Base-by-base conservation (phyloP, 305 asterid genomes). In the Fraxinus platypoda region DNA sequence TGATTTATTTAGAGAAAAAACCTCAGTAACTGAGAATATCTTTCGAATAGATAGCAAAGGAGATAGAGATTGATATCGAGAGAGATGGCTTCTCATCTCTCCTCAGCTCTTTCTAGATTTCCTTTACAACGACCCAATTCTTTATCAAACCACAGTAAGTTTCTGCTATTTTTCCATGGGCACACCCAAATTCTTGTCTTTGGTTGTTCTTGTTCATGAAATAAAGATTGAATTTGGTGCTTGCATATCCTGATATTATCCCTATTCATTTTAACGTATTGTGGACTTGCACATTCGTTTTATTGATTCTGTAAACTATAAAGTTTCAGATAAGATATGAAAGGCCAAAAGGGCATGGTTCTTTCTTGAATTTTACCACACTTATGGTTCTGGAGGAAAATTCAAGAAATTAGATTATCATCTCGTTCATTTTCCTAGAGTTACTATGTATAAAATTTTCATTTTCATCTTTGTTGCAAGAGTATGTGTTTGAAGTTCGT, bases 81-180 rank as follows among this genome's bases (percentile, higher is more conserved):
- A 79, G 80, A 78, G 87, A 88, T 89, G 89, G 87, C 89, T 83
- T 85, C 87, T 74, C 90, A 90, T 82, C 89, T 90, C 90, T 90
- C 92, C 49, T 88, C 91, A 62, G 91, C 92, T 46, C 82, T 88
- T 17, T 81, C 88, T 9, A 75, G 79, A 2, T 89, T 89, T 83
- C 75, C 86, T 35, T 59, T 68, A 66, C 89, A 87, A 82, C 86
- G 85, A 71, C 80, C 88, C 66, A 81, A 81, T 75, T 81, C 89
- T 78, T 84, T 84, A 31, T 75, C 89, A 12, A 87, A 83, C 52
- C 87, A 77, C 70, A 43, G 91, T 91, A 81, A 83, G 90, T 76
- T 2, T 77, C 38, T 31, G 13, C 76, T 84, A 35, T 74, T 54
- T 76, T 78, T 21, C 73, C 26, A 54, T 64, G 23, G n/a, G 77